phyloP scores from a whole-genome alignment of 257 asterid species.

The Anisodus tanguticus region DNA sequence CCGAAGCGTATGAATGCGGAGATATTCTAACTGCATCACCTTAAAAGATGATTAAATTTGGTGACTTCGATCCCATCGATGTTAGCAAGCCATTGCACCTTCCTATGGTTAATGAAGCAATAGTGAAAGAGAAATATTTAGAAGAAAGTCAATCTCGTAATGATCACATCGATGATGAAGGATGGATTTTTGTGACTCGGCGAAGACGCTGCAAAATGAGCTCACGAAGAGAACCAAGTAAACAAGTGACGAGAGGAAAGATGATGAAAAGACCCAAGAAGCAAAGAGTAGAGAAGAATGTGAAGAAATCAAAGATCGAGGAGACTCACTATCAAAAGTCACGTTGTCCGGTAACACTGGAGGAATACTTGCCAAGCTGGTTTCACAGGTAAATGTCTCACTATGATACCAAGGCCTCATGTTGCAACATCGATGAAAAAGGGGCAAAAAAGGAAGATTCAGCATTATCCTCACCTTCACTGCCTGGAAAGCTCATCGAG shows the following conservation, averaged over 20 bases:
- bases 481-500: not conserved
- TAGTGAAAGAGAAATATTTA: no score
- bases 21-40: rapidly evolving
- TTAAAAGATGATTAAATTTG: not conserved
- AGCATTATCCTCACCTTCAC: not conserved
- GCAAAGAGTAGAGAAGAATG: rapidly evolving
- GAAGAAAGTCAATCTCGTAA: no score
- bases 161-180: not conserved
- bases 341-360: not conserved
- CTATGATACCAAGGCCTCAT: not conserved
- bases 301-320: not conserved
- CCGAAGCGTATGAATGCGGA: not conserved
- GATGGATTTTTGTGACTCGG: not conserved
- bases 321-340: not conserved
- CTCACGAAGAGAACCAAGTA: not conserved
- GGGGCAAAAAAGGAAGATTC: not conserved
- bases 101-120: no score
- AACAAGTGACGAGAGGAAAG: not conserved
- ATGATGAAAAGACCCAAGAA: not conserved
- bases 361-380: no score
- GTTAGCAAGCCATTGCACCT: not conserved
- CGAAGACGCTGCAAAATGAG: rapidly evolving
- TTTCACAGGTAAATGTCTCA: not conserved
- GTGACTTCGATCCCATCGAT: not conserved
- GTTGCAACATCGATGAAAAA: not conserved